phyloP scores from a whole-genome alignment of 106 monocot genomes.

The Allium sativum region DNA sequence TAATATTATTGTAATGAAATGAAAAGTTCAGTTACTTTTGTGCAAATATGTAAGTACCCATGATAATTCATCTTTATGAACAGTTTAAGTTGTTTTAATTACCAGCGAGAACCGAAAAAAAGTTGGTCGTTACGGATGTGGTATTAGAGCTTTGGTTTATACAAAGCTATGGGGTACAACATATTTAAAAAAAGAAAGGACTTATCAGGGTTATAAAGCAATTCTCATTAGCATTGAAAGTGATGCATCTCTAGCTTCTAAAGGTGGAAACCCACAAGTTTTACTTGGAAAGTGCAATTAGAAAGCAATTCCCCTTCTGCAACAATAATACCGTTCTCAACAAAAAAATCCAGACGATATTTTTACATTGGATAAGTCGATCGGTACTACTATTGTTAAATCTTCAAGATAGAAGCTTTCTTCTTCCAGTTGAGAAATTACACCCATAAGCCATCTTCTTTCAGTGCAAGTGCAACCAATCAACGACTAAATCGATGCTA shows the following conservation, averaged over 20 bases:
- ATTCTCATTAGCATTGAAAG: slow-evolving; percentile 68
- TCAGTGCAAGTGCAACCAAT: slow-evolving; percentile 79
- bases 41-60: too few species aligned
- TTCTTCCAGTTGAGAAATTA: slow-evolving; percentile 95
- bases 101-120: too few species aligned
- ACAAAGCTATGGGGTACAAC: too few species aligned
- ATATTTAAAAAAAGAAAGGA: too few species aligned
- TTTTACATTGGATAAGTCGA: slow-evolving; percentile 84
- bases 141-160: too few species aligned
- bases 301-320: slow-evolving; percentile 90
- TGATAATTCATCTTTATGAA: too few species aligned
- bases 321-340: slow-evolving; percentile 84
- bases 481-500: slow-evolving; percentile 83
- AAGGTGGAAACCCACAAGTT: slow-evolving; percentile 97
- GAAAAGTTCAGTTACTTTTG: too few species aligned
- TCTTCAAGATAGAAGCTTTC: slow-evolving; percentile 89
- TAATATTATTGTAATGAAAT: too few species aligned
- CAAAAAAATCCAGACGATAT: slow-evolving; percentile 94
- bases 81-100: too few species aligned
- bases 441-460: slow-evolving; percentile 91
- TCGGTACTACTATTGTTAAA: slow-evolving; percentile 72
- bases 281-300: slow-evolving; percentile 87
- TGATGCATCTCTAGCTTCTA: slow-evolving; percentile 83
- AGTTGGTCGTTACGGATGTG: too few species aligned
- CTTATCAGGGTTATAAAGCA: too few species aligned